phyloP scores from a whole-genome alignment of 768 basidiomycete species.

The Russula sp. region DNA sequence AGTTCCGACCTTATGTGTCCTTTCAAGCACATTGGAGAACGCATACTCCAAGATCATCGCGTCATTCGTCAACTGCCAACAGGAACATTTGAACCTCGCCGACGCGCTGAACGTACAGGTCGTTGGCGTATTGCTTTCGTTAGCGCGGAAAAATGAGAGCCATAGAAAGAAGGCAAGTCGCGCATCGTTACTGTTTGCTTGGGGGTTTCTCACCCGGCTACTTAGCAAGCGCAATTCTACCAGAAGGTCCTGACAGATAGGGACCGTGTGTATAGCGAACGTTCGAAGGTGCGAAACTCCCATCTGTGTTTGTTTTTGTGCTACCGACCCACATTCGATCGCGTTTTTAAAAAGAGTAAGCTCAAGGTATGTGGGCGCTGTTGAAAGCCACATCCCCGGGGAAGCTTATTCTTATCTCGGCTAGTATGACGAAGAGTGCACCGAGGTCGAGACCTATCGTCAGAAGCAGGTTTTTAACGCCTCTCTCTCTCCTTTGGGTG shows the following conservation, averaged over 20 bases:
- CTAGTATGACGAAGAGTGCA: constrained; percentile 76
- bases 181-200: constrained; percentile 2
- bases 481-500: constrained; percentile 1
- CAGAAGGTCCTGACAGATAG: constrained; percentile 64
- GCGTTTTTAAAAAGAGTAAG: constrained; percentile 45
- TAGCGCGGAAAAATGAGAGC: constrained; percentile 59
- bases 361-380: constrained; percentile 42
- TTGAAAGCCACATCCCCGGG: not conserved
- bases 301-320: not conserved
- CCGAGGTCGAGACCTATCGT: constrained; percentile 60
- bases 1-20: constrained; percentile 11
- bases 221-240: constrained; percentile 61
- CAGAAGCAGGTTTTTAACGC: constrained; percentile 62
- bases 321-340: constrained; percentile 8
- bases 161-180: constrained; percentile 55
- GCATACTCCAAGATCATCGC: constrained; percentile 63
- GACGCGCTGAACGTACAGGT: constrained; percentile 54
- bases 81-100: constrained; percentile 62
- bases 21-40: constrained; percentile 71
- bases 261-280: constrained; percentile 59
- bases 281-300: constrained; percentile 50
- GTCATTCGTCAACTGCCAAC: constrained; percentile 51
- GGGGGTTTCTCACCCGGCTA: not conserved
- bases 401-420: constrained; percentile 10
- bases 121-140: constrained; percentile 49